Base-by-base conservation (phyloP, 495 filamentous ascomycete species). In the Astrothelium subdiscretum region DNA sequence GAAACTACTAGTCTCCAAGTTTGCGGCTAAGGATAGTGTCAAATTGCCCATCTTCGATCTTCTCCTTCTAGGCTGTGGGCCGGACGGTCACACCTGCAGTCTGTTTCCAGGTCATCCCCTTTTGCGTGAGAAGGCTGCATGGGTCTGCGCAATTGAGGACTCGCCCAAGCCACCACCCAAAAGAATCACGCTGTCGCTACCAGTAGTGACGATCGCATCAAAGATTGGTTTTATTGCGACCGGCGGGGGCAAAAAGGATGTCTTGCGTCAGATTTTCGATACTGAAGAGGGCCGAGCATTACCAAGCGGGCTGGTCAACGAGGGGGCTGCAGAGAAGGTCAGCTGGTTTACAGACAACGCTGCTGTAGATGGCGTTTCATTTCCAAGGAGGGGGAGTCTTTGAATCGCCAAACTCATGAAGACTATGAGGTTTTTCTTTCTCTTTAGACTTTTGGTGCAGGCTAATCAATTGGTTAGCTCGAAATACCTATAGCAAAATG, bases 81-180 rank as follows among this genome's bases (percentile, higher is more conserved):
- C 92, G 18, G 94, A 98, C 71, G 94, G 94, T 40, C 94, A 98
- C 75, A 97, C 94, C 27, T 97, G 95, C 87, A 91, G 86, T 67
- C 79, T 97, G 31, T 98, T 98, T 78, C 95, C 94, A 5, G 86
- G 87, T 29, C 92, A 96, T 66, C 84, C 85, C 51, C 79, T 97
- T 43, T 79, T 98, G 64, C 83, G 92, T 44, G 94, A 97, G 78
- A 84, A 84, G 62, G 85, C 87, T 68, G 92, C 91, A 35, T 98
- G 94, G 94, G 91, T 97, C 12, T 86, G 88, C 4, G 82, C 92
- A 2, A 91, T 95, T 68, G 85, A 85, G 70, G 88, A 97, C 76
- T 95, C 89, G 26, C 94, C 94, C 32, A 98, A 98, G 83, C 91
- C 92, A 27, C 94, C 94, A 22, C 80, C 90, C 43, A 86, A 85